These are phyloP conservation scores for Vitrella brassicaformis DNA, from an alignment of 73 alveolate species.

Conservation along the genomic window DNA sequence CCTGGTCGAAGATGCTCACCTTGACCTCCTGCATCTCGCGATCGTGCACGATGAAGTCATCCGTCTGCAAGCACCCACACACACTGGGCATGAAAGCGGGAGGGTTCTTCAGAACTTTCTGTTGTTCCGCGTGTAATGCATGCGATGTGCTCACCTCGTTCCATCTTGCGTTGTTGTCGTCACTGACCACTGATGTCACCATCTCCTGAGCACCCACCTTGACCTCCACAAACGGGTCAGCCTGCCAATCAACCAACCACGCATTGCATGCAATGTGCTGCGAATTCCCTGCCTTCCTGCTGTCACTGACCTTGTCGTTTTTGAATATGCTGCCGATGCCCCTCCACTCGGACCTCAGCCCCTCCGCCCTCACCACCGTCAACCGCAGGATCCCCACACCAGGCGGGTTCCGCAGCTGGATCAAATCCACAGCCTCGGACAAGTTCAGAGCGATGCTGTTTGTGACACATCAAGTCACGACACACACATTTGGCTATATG, in stretches of 20 bases:
- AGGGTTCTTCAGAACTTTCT: not conserved
- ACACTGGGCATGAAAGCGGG: not conserved
- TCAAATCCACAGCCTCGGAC: not conserved
- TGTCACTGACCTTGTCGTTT: not conserved
- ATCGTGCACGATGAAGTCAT: not conserved
- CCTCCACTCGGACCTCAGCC: not conserved
- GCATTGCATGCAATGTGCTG: not conserved
- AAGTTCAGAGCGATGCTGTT: not conserved
- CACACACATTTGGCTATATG: no score
- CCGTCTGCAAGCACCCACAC: not conserved
- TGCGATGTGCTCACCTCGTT: not conserved
- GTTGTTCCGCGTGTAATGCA: not conserved
- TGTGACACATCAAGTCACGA: no score
- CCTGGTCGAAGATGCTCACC: not conserved
- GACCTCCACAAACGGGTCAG: not conserved
- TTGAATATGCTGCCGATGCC: not conserved
- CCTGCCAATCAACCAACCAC: not conserved
- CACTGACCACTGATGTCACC: not conserved
- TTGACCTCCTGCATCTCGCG: not conserved
- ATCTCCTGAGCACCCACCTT: not conserved
- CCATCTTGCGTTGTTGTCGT: not conserved
- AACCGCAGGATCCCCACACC: not conserved
- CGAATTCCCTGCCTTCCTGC: not conserved
- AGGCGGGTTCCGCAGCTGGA: not conserved
- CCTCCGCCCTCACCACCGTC: not conserved